Conservation (phyloP, 2,329 filamentous ascomycete species). For the Colletotrichum sidae region DNA sequence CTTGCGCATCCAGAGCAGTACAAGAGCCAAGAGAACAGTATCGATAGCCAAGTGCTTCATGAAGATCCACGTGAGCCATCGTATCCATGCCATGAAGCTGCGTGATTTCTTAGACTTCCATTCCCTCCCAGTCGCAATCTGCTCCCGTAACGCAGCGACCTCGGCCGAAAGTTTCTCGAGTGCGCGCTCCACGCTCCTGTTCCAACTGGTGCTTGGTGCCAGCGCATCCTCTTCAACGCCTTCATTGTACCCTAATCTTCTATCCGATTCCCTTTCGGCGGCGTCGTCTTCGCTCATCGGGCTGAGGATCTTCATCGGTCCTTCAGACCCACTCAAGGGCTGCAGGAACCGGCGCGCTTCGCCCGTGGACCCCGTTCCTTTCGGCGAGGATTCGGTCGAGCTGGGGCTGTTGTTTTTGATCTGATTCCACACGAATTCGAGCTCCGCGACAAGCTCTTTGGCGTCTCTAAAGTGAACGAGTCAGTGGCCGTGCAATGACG, state of each 20-base stretch:
- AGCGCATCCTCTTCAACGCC: conserved; percentile 57
- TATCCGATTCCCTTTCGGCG: conserved; percentile 66
- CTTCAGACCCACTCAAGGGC: conserved; percentile 61
- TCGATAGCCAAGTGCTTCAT: conserved; percentile 83
- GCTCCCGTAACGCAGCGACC: conserved; percentile 90
- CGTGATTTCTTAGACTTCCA: conserved; percentile 75
- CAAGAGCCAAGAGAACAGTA: conserved; percentile 70
- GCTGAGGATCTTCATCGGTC: conserved; percentile 77
- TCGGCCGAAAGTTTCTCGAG: conserved; percentile 92
- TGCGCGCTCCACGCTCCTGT: conserved; percentile 83
- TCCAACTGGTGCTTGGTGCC: conserved; percentile 73
- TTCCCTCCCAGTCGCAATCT: conserved; percentile 82
- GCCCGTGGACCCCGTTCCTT: conserved; percentile 51
- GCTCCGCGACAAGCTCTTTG: conserved; percentile 86
- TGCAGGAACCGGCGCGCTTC: conserved; percentile 59
- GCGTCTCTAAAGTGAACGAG: conserved; percentile 69
- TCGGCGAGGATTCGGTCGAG: conserved; percentile 69
- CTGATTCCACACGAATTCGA: conserved; percentile 99
- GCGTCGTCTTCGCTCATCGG: conserved; percentile 89
- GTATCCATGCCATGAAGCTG: conserved; percentile 75
- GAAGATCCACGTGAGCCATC: conserved; percentile 76
- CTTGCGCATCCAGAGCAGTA: conserved; percentile 79
- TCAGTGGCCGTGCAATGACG: conserved; percentile 11
- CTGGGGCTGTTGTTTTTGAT: conserved; percentile 87
- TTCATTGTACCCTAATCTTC: conserved; percentile 56